Conservation (phyloP, 768 basidiomycete species). For the Cantharellus cinnabarinus region DNA sequence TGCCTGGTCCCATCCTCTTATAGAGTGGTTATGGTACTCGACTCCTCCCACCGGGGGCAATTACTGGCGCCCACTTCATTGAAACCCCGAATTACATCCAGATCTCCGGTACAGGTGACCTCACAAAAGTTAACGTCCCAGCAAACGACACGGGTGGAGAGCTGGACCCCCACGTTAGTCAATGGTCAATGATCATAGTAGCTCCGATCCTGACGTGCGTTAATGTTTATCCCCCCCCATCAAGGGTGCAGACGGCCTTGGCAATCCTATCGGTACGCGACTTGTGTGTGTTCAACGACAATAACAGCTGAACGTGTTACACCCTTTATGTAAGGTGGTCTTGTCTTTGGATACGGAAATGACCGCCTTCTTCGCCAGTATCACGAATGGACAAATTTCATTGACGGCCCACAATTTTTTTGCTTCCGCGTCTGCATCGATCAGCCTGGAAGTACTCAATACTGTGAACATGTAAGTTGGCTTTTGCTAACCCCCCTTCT, state of each 20-base stretch:
- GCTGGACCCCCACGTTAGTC: slow-evolving; percentile 22
- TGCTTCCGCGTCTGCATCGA: slow-evolving; percentile 13
- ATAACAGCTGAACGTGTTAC: background rate
- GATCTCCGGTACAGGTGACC: slow-evolving; percentile 21
- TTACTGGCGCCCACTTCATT: slow-evolving; percentile 23
- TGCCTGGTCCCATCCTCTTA: slow-evolving; percentile 6
- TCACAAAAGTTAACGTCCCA: slow-evolving; percentile 22
- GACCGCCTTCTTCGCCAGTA: slow-evolving; percentile 30
- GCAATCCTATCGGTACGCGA: slow-evolving; percentile 25
- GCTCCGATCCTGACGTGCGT: background rate
- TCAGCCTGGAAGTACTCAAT: slow-evolving; percentile 19
- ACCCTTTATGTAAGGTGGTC: slow-evolving; percentile 22
- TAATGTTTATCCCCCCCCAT: background rate
- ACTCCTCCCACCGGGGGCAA: slow-evolving; percentile 23
- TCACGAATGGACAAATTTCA: slow-evolving; percentile 60
- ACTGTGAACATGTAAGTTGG: slow-evolving; percentile 26
- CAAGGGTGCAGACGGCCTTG: slow-evolving; percentile 14
- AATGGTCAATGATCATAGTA: no score
- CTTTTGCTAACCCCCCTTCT: background rate
- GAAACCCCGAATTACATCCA: slow-evolving; percentile 27
- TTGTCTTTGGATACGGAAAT: slow-evolving; percentile 58
- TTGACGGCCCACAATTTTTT: slow-evolving; percentile 22
- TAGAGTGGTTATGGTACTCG: slow-evolving; percentile 24
- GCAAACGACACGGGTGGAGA: slow-evolving; percentile 22
- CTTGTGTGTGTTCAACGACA: background rate